These are phyloP conservation scores for Penicillium psychrosexuale DNA, from an alignment of 2,329 filamentous ascomycete genomes.

Conservation along the genomic window DNA sequence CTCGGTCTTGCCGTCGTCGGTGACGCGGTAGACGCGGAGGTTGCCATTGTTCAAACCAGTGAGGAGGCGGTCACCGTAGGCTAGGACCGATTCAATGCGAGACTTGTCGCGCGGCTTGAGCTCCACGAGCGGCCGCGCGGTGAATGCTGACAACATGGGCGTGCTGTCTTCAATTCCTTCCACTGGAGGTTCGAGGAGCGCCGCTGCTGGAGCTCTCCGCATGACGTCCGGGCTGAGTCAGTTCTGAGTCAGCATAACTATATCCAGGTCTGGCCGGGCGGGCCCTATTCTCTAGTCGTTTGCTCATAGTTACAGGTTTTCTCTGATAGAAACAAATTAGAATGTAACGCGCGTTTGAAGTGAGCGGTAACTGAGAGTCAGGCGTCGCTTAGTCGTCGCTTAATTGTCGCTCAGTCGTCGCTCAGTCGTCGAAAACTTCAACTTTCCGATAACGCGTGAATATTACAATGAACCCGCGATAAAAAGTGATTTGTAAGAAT, in stretches of 20 bases:
- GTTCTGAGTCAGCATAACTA: slow-evolving; percentile 3
- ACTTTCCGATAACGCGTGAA: neutral
- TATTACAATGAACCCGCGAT: neutral
- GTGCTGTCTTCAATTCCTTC: slow-evolving; percentile 21
- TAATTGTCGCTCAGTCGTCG: no score
- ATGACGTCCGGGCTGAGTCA: slow-evolving; percentile 17
- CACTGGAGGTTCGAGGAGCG: slow-evolving; percentile 9
- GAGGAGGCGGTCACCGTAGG: slow-evolving; percentile 86
- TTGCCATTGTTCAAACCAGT: slow-evolving; percentile 88
- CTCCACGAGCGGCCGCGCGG: slow-evolving; percentile 93
- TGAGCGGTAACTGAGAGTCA: neutral
- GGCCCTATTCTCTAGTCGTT: neutral
- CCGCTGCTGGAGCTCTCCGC: slow-evolving; percentile 8
- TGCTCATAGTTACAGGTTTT: neutral
- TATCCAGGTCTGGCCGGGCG: neutral
- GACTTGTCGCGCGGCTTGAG: slow-evolving; percentile 93
- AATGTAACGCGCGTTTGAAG: no score
- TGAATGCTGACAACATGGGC: slow-evolving; percentile 93
- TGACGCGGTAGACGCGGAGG: slow-evolving; percentile 86
- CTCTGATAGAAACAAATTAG: no score
- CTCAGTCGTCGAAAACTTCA: no score
- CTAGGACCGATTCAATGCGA: slow-evolving; percentile 91
- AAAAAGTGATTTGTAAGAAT: neutral
- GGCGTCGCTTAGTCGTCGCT: neutral
- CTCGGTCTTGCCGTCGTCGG: slow-evolving; percentile 62